Evolutionary conservation across 2,329 filamentous ascomycete species (phyloP).

Genomic region (Fusarium musae): DNA sequence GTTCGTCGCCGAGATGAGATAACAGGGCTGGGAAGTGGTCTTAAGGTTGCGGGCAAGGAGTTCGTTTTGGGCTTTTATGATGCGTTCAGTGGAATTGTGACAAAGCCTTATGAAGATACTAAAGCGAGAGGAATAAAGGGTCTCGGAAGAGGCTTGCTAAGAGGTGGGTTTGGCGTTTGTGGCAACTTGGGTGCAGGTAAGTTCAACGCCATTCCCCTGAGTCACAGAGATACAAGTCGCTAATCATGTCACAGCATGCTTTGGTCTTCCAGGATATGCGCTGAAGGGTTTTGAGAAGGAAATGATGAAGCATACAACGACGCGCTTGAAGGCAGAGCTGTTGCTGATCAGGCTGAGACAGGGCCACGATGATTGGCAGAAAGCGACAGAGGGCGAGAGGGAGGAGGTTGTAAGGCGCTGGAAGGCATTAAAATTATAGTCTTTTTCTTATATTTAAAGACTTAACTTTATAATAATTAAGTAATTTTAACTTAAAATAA

Average conservation of each 20-base stretch:
- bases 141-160: constrained; percentile 67
- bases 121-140: constrained; percentile 71
- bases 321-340: constrained; percentile 48
- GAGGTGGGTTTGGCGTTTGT: constrained; percentile 55
- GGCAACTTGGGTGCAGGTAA: constrained; percentile 57
- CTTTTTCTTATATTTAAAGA: not conserved
- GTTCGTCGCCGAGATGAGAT: constrained; percentile 73
- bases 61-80: constrained; percentile 74
- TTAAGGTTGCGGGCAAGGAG: constrained; percentile 73
- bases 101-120: constrained; percentile 71
- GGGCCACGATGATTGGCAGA: constrained; percentile 46
- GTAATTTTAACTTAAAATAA: no score
- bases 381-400: constrained; percentile 16
- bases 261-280: constrained; percentile 62
- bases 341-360: constrained; percentile 48
- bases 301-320: constrained; percentile 49
- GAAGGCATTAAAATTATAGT: constrained; percentile 12
- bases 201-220: not conserved
- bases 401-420: constrained; percentile 16
- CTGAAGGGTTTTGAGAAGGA: constrained; percentile 66
- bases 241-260: constrained; percentile 38
- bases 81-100: constrained; percentile 73
- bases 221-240: not conserved
- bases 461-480: not conserved
- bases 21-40: constrained; percentile 68